Conservation (phyloP, 169 alveolate species). For the Plasmodium coatneyi region DNA sequence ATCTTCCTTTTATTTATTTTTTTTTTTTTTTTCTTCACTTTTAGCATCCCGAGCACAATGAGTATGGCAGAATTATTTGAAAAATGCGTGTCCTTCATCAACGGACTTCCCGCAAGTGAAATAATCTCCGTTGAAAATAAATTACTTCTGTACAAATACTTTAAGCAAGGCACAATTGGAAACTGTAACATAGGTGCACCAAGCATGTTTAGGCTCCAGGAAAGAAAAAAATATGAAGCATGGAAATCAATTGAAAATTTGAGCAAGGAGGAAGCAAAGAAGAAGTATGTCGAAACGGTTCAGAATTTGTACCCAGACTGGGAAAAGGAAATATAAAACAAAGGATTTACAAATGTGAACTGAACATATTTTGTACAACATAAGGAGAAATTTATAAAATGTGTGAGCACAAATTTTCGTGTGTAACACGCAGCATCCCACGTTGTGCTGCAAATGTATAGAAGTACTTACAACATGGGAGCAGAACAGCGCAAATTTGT, state of each 20-base stretch:
- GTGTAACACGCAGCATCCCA: background rate
- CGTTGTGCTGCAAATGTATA: background rate
- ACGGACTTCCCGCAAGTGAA: slow-evolving; percentile 22
- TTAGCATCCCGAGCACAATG: background rate
- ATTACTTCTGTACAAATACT: slow-evolving; percentile 87
- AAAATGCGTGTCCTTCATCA: slow-evolving; percentile 11
- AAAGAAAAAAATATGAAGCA: slow-evolving; percentile 93
- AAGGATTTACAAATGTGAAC: background rate
- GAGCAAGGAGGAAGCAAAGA: slow-evolving; percentile 89
- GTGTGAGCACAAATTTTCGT: background rate
- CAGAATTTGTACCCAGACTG: slow-evolving; percentile 76
- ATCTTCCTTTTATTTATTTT: background rate
- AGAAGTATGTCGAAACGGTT: slow-evolving; percentile 86
- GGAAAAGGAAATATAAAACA: slow-evolving; percentile 27
- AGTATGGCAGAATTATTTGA: slow-evolving; percentile 20
- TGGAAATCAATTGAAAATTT: slow-evolving; percentile 91
- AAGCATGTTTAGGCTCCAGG: slow-evolving; percentile 89
- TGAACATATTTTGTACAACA: background rate
- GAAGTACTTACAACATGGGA: background rate
- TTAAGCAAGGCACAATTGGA: slow-evolving; percentile 94
- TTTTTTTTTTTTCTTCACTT: background rate
- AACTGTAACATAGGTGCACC: slow-evolving; percentile 91
- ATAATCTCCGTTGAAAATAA: slow-evolving; percentile 76
- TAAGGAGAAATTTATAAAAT: background rate
- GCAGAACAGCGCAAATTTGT: background rate